Conservation (phyloP, 139 green algal species). For the Volvox africanus region DNA sequence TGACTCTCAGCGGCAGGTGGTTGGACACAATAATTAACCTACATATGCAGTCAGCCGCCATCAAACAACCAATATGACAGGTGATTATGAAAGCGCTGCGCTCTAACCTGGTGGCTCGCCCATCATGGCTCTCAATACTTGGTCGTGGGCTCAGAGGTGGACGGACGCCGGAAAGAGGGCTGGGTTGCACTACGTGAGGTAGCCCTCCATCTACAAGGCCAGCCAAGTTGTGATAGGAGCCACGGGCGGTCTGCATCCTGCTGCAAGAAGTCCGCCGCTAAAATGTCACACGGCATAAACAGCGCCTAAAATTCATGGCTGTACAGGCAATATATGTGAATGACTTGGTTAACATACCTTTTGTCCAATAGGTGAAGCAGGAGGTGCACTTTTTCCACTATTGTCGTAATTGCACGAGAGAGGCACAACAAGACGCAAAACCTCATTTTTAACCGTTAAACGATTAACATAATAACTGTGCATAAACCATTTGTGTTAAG, state of each 20-base stretch:
- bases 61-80: not conserved
- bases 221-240: constrained; percentile 17
- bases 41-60: constrained; percentile 24
- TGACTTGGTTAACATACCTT: no score
- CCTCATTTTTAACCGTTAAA: no score
- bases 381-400: no score
- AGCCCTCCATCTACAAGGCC: not conserved
- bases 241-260: constrained; percentile 24
- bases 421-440: no score
- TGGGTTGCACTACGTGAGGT: not conserved
- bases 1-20: constrained; percentile 87
- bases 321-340: no score
- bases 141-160: not conserved
- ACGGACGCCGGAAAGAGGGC: not conserved
- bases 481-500: no score
- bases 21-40: constrained; percentile 95
- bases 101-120: constrained; percentile 13
- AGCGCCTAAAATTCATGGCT: not conserved
- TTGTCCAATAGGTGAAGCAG: no score
- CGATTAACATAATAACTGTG: no score
- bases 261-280: not conserved
- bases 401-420: no score
- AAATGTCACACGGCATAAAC: not conserved
- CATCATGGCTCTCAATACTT: constrained; percentile 27
- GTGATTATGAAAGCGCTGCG: not conserved